Conservation (phyloP, 2,329 filamentous ascomycete genomes). For the Pseudocercospora crystallina region DNA sequence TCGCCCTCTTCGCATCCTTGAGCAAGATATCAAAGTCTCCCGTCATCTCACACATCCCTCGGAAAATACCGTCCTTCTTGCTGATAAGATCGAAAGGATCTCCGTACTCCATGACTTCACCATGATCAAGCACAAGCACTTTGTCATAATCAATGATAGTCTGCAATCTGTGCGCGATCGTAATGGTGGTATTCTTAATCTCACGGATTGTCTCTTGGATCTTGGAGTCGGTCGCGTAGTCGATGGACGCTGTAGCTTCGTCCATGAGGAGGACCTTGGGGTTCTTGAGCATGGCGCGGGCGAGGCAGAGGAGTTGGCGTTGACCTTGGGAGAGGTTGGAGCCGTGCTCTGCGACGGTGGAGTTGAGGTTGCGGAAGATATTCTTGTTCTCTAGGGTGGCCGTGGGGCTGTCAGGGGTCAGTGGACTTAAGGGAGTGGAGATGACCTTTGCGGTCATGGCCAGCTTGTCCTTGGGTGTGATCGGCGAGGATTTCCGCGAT, state of each 20-base stretch:
- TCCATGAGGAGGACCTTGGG: constrained; percentile 98
- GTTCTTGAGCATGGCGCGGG: constrained; percentile 84
- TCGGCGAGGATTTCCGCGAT: constrained; percentile 20
- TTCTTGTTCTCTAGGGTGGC: constrained; percentile 78
- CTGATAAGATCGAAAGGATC: constrained; percentile 80
- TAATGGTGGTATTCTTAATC: constrained; percentile 86
- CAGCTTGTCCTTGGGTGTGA: constrained; percentile 29
- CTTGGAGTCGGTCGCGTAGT: constrained; percentile 92
- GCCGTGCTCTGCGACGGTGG: constrained; percentile 82
- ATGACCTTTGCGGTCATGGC: constrained; percentile 33
- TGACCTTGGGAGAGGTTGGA: constrained; percentile 95
- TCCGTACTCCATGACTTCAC: constrained; percentile 83
- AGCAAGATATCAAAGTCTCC: constrained; percentile 61
- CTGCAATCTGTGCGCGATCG: constrained; percentile 91
- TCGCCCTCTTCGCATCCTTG: constrained; percentile 56
- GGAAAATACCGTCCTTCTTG: constrained; percentile 66
- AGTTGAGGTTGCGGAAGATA: constrained; percentile 83
- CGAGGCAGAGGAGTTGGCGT: constrained; percentile 89
- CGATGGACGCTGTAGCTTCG: constrained; percentile 95
- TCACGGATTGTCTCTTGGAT: constrained; percentile 97
- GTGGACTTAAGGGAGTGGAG: constrained; percentile 32
- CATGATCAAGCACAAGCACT: constrained; percentile 90
- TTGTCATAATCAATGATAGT: constrained; percentile 99
- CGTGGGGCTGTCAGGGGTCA: constrained; percentile 40
- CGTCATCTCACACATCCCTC: constrained; percentile 67